Evolutionary conservation across 176 grass and related monocot species (phyloP), one percentile per base, ranked within the genome.

Genomic region (Miscanthus lutarioriparius): DNA sequence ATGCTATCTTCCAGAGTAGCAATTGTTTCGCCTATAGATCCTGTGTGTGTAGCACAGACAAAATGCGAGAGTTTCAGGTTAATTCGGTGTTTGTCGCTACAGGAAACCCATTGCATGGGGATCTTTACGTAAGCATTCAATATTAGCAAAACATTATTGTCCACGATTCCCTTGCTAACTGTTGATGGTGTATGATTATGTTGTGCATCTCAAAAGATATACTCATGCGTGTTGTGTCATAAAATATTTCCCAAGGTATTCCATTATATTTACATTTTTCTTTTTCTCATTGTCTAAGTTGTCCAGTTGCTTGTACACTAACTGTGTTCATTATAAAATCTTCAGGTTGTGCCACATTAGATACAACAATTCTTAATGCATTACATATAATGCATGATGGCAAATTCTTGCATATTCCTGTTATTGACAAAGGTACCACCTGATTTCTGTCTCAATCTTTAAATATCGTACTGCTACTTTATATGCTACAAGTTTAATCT

Each of bases 391-490:
- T 99, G 96, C 96, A 96, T 36, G 91, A 99, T 84, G 91, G 96
- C 22, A 99, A 99, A 81, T 96, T 94, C 88, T 91, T 99, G 86
- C 96, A 99, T 87, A 85, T 99, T 89, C 96, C 96, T 27, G 96
- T 99, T 72, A 63, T 94, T 30, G 91, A 88, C 75, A 82, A 81
- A 96, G 96, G 96, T 99, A 86, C 27, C 23, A 63, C 4, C 47
- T 74, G 32, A 82, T 85, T 85, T 27, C 14, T 85, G 16, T 82
- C 66, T 80, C 30, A 41, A 44, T 30, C 32, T 74, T 27, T 64
- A 33, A 74, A 44, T 61, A 64, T 20, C 17, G 56, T 85, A 39
- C 37, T 80, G 32, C 19, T 81, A 53, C 76, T 84, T 80, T 17
- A 76, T 84, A 49, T 76, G 54, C 27, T 85, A 86, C 61, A 69